Evolutionary conservation across 2,329 filamentous ascomycete species (phyloP), one percentile per base, ranked within the genome.

Genomic region (Ampelomyces quisqualis): DNA sequence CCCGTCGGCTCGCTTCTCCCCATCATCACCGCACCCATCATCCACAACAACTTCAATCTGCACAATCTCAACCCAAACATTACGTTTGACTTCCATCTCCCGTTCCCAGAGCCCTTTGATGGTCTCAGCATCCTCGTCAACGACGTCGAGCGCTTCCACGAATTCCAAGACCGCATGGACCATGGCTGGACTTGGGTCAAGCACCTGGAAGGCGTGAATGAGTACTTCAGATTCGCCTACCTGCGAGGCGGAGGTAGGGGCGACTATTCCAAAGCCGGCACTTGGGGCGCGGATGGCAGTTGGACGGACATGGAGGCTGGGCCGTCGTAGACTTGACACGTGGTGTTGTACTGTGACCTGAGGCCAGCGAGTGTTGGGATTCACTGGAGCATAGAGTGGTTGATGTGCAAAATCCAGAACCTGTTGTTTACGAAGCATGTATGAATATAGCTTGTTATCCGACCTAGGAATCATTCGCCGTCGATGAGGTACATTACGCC

Each of bases 91-190:
- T 87, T 67, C 69, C 71, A 51, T 41, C 58, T 60, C 21, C 67
- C 68, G 8, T 73, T 75, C 10, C 69, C 73, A 7, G 70, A 76
- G 15, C 43, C 58, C 7, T 88, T 82, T 53, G 85, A 91, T 55
- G 88, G 88, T 9, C 77, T 94, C 44, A 88, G 84, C 60, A 77
- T 93, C 11, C 72, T 94, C 0, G 86, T 94, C 50, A 93, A 94
- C 58, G 88, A 94, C 54, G 88, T 94, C 1, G 88, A 94, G 68
- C 74, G 87, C 14, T 90, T 85, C 64, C 73, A 85, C n/a, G 79
- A 79, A 5, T 91, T 85, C 65, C 60, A 73, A 14, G 85, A 85
- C 47, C 29, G 49, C 4, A 51, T 57, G 34, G 40, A 49, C 26
- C 54, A 62, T 2, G 62, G 58, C 8, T 86, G 86, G 50, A 76